Base-by-base conservation (phyloP, 768 basidiomycete species). In the Termitomyces sp. region DNA sequence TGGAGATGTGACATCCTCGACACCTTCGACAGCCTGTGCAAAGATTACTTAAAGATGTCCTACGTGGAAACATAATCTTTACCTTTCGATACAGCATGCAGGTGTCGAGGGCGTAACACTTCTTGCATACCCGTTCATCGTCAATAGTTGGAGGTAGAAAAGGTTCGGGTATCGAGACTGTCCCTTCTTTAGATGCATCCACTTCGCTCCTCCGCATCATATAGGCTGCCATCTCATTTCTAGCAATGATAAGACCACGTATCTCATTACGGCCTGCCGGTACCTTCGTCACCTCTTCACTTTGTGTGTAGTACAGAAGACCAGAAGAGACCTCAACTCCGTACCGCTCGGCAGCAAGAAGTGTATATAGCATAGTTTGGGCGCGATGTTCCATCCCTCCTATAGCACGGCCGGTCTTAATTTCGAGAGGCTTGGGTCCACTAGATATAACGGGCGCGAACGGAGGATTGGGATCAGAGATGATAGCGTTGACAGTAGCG, bases 11-110 rank as follows among this genome's bases (percentile, higher is more conserved):
- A 67, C 70, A 43, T 86, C 84, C 14, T 74, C 69, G 6, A 87
- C 81, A 43, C 80, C 75, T 61, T 94, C 92, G 6, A 90, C 83
- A 6, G 88, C 82, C 88, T 91, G 56, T 20, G 7, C 18, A 54
- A 57, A 52, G 45, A 28, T 46, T 53, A 45, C 13, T 63, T 3
- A 52, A 61, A 65, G 24, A 56, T 32, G 53, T 50, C 3, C 56
- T 53, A 28, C 36, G n/a, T 13, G 8, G 58, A 48, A 6, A 61
- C 16, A 26, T 53, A 9, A 36, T 24, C 47, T 73, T 32, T 59
- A 87, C 92, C 79, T 88, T 90, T 45, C 96, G 88, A 73, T 94
- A 98, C 12, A 99, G 77, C 88, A 98, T 94, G 70, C 97, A 98
- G 2, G 85, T 80, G 65, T 99, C 92, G 6, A 90, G 72, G 0